Evolutionary conservation across 352 stramenopile genomes (phyloP).

Genomic region (Thalassiosira livingstoniorum): DNA sequence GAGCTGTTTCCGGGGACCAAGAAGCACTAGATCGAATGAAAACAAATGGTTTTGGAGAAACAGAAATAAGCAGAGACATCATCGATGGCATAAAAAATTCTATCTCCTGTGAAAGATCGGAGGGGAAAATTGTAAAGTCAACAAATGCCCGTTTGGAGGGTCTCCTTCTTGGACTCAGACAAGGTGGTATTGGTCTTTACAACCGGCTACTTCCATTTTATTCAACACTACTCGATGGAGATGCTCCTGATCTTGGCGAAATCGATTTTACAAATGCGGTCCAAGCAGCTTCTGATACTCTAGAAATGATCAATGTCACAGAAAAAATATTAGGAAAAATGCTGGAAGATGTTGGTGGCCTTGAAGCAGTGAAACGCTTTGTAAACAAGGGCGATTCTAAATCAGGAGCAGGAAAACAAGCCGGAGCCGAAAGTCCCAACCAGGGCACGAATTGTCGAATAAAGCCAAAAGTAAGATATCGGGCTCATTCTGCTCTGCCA

Average conservation of each 20-base stretch:
- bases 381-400: constrained; percentile 35
- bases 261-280: constrained; percentile 63
- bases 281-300: constrained; percentile 63
- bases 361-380: constrained; percentile 12
- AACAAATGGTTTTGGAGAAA: constrained; percentile 68
- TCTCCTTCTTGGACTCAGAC: constrained; percentile 74
- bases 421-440: constrained; percentile 29
- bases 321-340: constrained; percentile 81
- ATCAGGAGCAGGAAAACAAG: constrained; percentile 27
- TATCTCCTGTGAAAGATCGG: constrained; percentile 65
- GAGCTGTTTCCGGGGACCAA: constrained; percentile 64
- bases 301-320: constrained; percentile 73
- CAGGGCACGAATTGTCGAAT: constrained; percentile 42
- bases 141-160: constrained; percentile 72
- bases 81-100: constrained; percentile 69
- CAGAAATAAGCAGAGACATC: constrained; percentile 78
- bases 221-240: constrained; percentile 66
- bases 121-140: constrained; percentile 77
- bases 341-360: constrained; percentile 68
- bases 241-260: constrained; percentile 62
- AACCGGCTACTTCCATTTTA: constrained; percentile 76
- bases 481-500: not conserved
- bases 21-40: constrained; percentile 66
- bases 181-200: constrained; percentile 80
- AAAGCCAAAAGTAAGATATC: constrained; percentile 34